These are phyloP conservation scores for Colletotrichum sp. DNA, from an alignment of 2,329 filamentous ascomycete species.

Conservation along the genomic window DNA sequence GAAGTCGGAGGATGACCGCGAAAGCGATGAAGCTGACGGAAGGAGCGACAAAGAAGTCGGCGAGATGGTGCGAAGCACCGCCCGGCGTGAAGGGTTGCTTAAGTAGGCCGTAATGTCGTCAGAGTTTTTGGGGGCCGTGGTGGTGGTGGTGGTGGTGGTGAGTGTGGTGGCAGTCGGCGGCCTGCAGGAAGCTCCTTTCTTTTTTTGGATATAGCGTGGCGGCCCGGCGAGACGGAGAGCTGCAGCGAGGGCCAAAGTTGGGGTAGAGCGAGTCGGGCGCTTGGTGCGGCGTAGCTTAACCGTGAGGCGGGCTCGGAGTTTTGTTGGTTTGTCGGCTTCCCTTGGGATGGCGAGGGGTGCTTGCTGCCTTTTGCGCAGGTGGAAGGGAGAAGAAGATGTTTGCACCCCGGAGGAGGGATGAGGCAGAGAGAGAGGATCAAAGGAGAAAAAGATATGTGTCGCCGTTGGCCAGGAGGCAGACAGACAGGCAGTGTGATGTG, in stretches of 20 bases:
- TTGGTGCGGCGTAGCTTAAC: not conserved
- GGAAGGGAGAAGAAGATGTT: not conserved
- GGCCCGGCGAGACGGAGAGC: constrained; percentile 4
- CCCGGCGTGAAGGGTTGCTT: not conserved
- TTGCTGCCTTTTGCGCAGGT: not conserved
- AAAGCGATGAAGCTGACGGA: not conserved
- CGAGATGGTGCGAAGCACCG: not conserved
- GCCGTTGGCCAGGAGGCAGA: not conserved
- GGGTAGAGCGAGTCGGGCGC: not conserved
- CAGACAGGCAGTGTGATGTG: not conserved
- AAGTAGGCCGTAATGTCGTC: constrained; percentile 18
- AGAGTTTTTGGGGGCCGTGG: not conserved
- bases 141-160: not conserved
- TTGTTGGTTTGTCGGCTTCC: not conserved
- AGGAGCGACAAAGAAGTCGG: not conserved
- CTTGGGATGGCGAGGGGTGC: not conserved
- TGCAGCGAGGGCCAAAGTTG: not conserved
- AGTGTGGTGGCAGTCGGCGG: not conserved
- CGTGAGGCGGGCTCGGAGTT: not conserved
- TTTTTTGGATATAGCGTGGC: constrained; percentile 4
- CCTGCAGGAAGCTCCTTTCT: constrained; percentile 10
- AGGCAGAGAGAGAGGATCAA: not conserved
- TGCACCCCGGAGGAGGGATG: not conserved
- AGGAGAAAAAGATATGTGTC: not conserved
- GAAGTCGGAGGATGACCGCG: not conserved